Evolutionary conservation across 106 monocot species (phyloP), one percentile per base, ranked within the genome.

Genomic region (Posidonia australis): DNA sequence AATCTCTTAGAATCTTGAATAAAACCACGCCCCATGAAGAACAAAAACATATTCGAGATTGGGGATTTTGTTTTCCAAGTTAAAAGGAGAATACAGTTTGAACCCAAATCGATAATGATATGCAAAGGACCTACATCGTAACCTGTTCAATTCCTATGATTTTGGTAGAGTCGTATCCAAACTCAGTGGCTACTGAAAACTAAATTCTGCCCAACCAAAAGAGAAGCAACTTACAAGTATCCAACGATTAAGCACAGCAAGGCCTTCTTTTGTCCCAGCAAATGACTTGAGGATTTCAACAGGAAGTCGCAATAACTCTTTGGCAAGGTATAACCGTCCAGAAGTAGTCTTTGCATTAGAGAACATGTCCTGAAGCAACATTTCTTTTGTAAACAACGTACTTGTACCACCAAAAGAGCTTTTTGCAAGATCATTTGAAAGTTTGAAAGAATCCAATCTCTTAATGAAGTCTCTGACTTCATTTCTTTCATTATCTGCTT

Each of bases 211-310:
- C 7, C 36, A 36, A n/a, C 36, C 36, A 25, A 61, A 18, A 67
- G 17, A n/a, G 10, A 16, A 54, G 10, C 10, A 56, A 73, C 96
- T 82, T 81, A 98, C 96, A 74, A 87, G 85, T 64, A 98, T 98
- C 96, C 96, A 98, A 45, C 78, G 74, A 49, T 98, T 98, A 24
- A 98, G 78, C 18, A 76, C 77, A 67, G 54, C 51, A 9, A 98
- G 87, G 30, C 87, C 90, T 73, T 87, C 81, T 74, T 72, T 98
- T 32, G 82, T 84, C 51, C 96, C 91, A 75, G 87, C 78, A 70
- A 98, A 87, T 9, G 82, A 84, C 59, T 87, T 98, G 30, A 98
- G 73, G 58, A 32, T 51, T 58, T 87, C 84, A 60, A 83, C 70
- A 27, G 90, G 82, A 74, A 98, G 84, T 58, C 64, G 74, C 27